Evolutionary conservation across 78 protist genomes (phyloP), one percentile per base, ranked within the genome.

Genomic region (Isochrysis galbana): DNA sequence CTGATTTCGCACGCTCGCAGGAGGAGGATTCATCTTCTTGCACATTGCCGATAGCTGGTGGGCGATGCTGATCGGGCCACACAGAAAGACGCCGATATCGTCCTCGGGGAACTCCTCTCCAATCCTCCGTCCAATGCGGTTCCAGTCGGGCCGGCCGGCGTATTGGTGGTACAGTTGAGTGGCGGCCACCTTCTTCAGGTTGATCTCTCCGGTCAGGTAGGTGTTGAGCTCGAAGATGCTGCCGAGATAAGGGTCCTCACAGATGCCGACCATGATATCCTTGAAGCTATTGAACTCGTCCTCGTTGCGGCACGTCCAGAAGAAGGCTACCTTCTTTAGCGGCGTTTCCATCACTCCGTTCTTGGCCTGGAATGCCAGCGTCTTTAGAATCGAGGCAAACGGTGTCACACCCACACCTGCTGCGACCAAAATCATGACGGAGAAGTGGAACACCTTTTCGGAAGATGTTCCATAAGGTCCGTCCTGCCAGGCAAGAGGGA

Each of bases 371-470:
- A 17, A 1, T 2, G 72, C 72, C 22, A 61, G 72, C 51, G 93
- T 89, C 92, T 96, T 95, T 44, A 97, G 91, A 45, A 97, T 90
- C 14, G 98, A 97, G 0, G 98, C 97, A 38, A 96, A 96, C 55
- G 99, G 99, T 0, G 99, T 97, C 10, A 97, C 98, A 67, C 99
- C 99, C 77, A 97, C 96, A 21, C 55, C 47, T 0, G 82, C 82
- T 17, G n/a, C 82, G 29, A 72, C 44, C 45, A 11, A 17, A 38
- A 72, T 17, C 44, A 72, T 10, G 45, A 3, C 19, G 29, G 7
- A 1, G 82, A 22, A 72, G n/a, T 5, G 4, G 7, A 72, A 32
- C 25, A 72, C 14, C 44, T 11, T 42, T 42, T 72, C 34, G 34
- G 42, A 34, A 19, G 82, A 11, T 5, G 42, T 32, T 19, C 82